These are phyloP conservation scores for Trichoderma polysporum DNA, from an alignment of 2,329 filamentous ascomycete genomes.

Conservation along the genomic window DNA sequence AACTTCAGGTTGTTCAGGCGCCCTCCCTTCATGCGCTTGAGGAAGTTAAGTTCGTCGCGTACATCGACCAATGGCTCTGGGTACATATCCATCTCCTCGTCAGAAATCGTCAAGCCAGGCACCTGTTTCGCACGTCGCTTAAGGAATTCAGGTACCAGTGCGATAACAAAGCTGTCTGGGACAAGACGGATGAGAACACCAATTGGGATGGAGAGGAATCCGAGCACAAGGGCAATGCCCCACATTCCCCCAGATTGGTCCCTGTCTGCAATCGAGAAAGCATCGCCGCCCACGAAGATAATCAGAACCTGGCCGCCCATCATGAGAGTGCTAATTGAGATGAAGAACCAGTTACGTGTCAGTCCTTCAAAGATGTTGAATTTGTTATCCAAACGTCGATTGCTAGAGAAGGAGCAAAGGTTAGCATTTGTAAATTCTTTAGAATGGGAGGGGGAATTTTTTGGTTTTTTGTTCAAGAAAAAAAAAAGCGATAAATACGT, in stretches of 20 bases:
- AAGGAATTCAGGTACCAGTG: constrained; percentile 53
- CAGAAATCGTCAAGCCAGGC: constrained; percentile 60
- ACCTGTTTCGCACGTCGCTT: constrained; percentile 48
- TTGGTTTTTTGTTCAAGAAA: neutral
- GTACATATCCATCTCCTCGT: constrained; percentile 67
- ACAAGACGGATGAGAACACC: constrained; percentile 79
- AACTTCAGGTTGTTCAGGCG: constrained; percentile 80
- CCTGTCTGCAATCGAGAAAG: constrained; percentile 68
- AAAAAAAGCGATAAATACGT: constrained; percentile 41
- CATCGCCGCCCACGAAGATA: constrained; percentile 77
- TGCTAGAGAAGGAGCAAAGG: constrained; percentile 46
- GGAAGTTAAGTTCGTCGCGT: constrained; percentile 75
- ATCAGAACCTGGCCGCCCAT: constrained; percentile 87
- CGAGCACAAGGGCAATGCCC: constrained; percentile 82
- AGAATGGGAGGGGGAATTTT: neutral
- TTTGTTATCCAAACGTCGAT: constrained; percentile 87
- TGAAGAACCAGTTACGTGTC: constrained; percentile 82
- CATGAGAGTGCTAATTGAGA: constrained; percentile 82
- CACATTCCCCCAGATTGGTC: constrained; percentile 73
- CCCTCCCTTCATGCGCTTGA: constrained; percentile 77
- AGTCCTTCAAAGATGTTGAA: constrained; percentile 96
- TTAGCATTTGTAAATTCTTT: constrained; percentile 23
- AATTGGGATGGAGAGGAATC: constrained; percentile 79
- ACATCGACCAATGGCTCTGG: constrained; percentile 73
- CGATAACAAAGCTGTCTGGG: constrained; percentile 66